phyloP scores from a whole-genome alignment of 108 stramenopile species.

The Fragilaria radians region DNA sequence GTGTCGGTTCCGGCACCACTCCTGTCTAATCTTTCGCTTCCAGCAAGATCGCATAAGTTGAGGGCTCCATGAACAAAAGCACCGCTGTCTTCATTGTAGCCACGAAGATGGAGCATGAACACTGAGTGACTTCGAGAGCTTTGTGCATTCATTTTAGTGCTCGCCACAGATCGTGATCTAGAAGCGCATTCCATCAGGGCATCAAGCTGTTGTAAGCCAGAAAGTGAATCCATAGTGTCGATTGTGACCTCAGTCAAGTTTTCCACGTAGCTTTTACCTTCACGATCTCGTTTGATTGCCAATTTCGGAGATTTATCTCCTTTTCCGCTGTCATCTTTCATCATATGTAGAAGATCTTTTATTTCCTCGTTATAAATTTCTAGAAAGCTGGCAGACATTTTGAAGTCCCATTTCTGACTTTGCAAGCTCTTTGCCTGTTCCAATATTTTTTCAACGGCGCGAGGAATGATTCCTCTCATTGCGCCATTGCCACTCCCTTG shows the following conservation, averaged over 20 bases:
- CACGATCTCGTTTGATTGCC: constrained; percentile 66
- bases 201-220: constrained; percentile 76
- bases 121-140: constrained; percentile 98
- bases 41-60: constrained; percentile 97
- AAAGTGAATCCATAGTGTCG: constrained; percentile 53
- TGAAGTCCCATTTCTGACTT: constrained; percentile 92
- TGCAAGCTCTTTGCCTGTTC: constrained; percentile 69
- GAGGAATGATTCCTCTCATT: constrained; percentile 94
- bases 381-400: constrained; percentile 89
- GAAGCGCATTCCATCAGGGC: constrained; percentile 84
- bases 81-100: constrained; percentile 81
- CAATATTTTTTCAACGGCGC: constrained; percentile 90
- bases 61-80: constrained; percentile 89
- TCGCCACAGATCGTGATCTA: constrained; percentile 86
- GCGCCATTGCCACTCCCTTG: constrained; percentile 80
- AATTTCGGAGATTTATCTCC: constrained; percentile 49
- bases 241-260: constrained; percentile 82
- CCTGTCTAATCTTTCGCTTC: constrained; percentile 94
- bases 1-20: constrained; percentile 84
- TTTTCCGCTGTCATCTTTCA: constrained; percentile 22
- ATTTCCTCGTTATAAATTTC: constrained; percentile 99
- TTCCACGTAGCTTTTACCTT: constrained; percentile 83
- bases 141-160: constrained; percentile 97
- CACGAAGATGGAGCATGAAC: constrained; percentile 95
- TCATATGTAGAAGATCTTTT: constrained; percentile 81